Conservation (phyloP, 1,284 basidiomycete species). For the Peniophora sp. region DNA sequence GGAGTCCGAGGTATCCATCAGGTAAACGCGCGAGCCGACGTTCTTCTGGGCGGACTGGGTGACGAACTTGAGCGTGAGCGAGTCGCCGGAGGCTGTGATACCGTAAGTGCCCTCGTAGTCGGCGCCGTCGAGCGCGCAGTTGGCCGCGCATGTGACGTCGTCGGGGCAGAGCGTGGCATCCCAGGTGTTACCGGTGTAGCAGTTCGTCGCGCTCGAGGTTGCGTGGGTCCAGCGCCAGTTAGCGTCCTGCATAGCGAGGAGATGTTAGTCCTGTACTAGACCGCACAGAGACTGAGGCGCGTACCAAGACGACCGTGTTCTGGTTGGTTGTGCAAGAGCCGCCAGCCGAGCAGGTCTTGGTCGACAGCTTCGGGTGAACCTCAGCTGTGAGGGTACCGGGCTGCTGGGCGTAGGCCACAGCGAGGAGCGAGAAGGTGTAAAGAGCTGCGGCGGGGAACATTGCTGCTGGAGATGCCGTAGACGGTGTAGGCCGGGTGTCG, state of each 20-base stretch:
- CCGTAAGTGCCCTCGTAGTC: constrained; percentile 37
- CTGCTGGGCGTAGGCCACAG: constrained; percentile 22
- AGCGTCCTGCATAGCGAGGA: constrained; percentile 18
- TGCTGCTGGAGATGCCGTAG: too few relatives aligned
- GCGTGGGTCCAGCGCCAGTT: constrained; percentile 31
- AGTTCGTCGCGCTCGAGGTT: constrained; percentile 24
- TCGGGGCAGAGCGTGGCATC: constrained; percentile 27
- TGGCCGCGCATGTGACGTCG: constrained; percentile 25
- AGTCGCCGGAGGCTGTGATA: constrained; percentile 36
- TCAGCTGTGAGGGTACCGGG: constrained; percentile 26
- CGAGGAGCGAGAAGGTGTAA: constrained; percentile 17
- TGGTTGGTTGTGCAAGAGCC: constrained; percentile 18
- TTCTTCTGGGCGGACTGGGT: constrained; percentile 29
- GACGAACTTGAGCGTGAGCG: constrained; percentile 45
- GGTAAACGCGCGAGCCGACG: constrained; percentile 52
- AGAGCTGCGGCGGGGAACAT: constrained; percentile 20
- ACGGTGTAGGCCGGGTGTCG: not conserved
- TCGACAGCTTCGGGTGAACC: constrained; percentile 23
- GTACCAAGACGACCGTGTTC: constrained; percentile 23
- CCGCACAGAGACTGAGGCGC: too few relatives aligned
- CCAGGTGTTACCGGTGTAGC: constrained; percentile 28
- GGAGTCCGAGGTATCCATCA: constrained; percentile 32
- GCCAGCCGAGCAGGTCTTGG: constrained; percentile 19
- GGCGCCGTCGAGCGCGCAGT: constrained; percentile 53
- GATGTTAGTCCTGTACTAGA: too few relatives aligned